Evolutionary conservation across 345 rosid species (phyloP), one percentile per base, ranked within the genome.

Genomic region (Euphorbia tirucalli): DNA sequence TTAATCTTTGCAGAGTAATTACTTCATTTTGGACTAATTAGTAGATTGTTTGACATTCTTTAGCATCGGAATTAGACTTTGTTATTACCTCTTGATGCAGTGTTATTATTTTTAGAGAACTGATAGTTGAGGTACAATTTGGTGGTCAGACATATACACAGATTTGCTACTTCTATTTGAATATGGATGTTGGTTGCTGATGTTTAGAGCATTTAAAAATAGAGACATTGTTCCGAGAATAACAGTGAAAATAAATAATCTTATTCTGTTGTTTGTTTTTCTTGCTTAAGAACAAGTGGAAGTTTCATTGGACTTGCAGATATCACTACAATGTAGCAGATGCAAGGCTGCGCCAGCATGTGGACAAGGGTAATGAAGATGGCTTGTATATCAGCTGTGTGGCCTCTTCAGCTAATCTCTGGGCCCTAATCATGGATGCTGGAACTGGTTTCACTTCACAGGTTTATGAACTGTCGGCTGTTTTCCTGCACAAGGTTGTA

Each of bases 381-480:
- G 97, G 96, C 35, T 79, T 94, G 72, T 90, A 49, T 74, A 89
- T 92, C 50, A 94, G 97, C 81, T 89, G 95, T 79, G 91, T 92
- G 74, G 96, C 97, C 62, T 92, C 98, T 69, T 78, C 96, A 49
- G 54, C 88, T 71, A 92, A 90, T 87, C 89, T 94, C 54, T 94
- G 98, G 98, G 98, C 98, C 49, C 62, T 94, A 50, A 90, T 94
- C 77, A 94, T 94, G 98, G 97, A 94, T 82, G 98, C 97, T 16
- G 97, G 98, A 76, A 94, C 98, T 1, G 96, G 97, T 57, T 94
- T 90, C 87, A 62, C 88, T 66, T 83, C 88, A 43, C 96, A 94
- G 82, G 96, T 92, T 67, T 89, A 89, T 82, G 98, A 94, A 55
- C 77, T 94, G 88, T 89, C 98, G 28, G 28, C 86, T 0, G 79